Base-by-base conservation (phyloP, 805 yeast species). In the Yarrowia divulgata region DNA sequence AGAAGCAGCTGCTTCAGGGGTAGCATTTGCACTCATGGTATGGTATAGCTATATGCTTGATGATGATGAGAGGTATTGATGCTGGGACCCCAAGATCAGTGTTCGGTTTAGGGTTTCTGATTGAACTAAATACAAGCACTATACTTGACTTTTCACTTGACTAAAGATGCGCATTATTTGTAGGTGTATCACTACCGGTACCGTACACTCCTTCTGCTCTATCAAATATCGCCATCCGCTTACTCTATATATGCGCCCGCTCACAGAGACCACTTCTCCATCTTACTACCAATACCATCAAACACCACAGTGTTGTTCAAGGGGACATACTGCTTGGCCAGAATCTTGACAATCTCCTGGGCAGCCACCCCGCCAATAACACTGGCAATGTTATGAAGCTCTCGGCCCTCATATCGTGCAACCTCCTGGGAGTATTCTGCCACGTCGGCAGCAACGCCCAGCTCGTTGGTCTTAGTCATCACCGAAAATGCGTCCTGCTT, bases 281-380 rank as follows among this genome's bases (percentile, higher is more conserved):
- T 83, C 13, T 81, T 79, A 42, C 90, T 85, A 14, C 79, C 76
- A 3, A 89, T 80, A 0, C 97, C 97, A 76, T 93, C 95, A 76
- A 86, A 93, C 0, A 89, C 82, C 68, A 89, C 80, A 9, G 88
- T 79, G 73, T 91, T 90, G 72, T 88, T 88, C 52, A 92, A 74
- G 0, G 98, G 96, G 6, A 89, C 82, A 73, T 91, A 93, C 77
- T 94, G 98, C 45, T 85, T 84, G 1, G 97, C 91, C 32, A 90
- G 73, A 3, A 85, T 71, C 78, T 95, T 94, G 66, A 91, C 81
- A 5, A 85, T 87, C 76, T 94, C 99, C 75, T 94, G 97, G 3
- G 92, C 88, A 0, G 87, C 93, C 13, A 93, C 80, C 0, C 97
- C 98, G 1, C 97, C 98, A 72, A 91, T 80, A 3, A 91, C 77